phyloP scores from a whole-genome alignment of 768 basidiomycete species.

The Phanerochaete carnosa region DNA sequence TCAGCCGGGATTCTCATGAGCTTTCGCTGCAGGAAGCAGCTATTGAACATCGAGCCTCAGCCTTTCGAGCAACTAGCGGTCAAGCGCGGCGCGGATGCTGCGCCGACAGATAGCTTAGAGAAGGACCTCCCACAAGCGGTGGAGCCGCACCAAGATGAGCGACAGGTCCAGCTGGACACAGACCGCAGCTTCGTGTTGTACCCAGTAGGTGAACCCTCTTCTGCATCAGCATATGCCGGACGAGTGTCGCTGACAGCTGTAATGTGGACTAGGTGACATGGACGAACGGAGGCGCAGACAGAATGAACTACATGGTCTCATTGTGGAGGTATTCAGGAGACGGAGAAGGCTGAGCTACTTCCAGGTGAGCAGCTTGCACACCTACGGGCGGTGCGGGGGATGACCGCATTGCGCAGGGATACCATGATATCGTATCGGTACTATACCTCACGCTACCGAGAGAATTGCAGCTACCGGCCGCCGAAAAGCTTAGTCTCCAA shows the following conservation, averaged over 20 bases:
- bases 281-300: constrained; percentile 57
- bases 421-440: constrained; percentile 90
- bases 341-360: constrained; percentile 79
- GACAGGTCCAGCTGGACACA: constrained; percentile 85
- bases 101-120: background rate
- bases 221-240: constrained; percentile 1
- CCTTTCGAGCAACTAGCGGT: too few relatives aligned
- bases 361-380: constrained; percentile 44
- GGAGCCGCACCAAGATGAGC: constrained; percentile 67
- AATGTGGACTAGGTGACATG: constrained; percentile 12
- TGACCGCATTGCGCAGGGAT: constrained; percentile 53
- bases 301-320: constrained; percentile 61
- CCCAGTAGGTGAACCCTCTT: constrained; percentile 65
- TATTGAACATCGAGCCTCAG: constrained; percentile 3
- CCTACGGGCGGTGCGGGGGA: background rate
- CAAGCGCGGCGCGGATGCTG: background rate
- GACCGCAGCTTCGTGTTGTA: constrained; percentile 93
- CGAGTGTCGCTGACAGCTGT: background rate
- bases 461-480: constrained; percentile 51
- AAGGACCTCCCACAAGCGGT: constrained; percentile 9
- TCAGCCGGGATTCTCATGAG: background rate
- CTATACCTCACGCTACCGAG: constrained; percentile 70
- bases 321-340: constrained; percentile 72
- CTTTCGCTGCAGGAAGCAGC: constrained; percentile 1
- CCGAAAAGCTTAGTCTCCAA: constrained; percentile 74